Evolutionary conservation across 805 yeast genomes (phyloP).

Genomic region (Teunomyces pallodes): DNA sequence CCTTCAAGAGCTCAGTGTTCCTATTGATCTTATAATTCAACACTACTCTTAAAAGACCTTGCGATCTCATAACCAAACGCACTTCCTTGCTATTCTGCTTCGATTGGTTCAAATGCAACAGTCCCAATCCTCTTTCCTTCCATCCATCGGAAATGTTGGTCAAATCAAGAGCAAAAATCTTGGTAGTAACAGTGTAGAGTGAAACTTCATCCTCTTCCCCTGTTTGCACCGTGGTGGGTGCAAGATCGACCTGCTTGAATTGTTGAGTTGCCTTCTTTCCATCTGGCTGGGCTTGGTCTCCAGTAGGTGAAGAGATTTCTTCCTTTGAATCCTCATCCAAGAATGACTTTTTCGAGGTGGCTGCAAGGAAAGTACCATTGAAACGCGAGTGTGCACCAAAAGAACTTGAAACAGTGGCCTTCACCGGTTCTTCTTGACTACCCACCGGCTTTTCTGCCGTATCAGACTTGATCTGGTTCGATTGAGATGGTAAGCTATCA

Average conservation of each 20-base stretch:
- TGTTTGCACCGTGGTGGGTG: slow-evolving; percentile 57
- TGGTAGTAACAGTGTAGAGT: slow-evolving; percentile 67
- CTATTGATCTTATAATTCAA: slow-evolving; percentile 68
- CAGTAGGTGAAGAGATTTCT: slow-evolving; percentile 7
- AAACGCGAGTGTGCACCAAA: slow-evolving; percentile 50
- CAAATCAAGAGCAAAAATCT: slow-evolving; percentile 72
- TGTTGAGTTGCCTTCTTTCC: slow-evolving; percentile 26
- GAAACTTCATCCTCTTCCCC: slow-evolving; percentile 89
- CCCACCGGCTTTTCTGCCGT: not conserved
- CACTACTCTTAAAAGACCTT: slow-evolving; percentile 78
- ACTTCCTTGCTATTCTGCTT: slow-evolving; percentile 39
- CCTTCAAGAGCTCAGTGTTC: slow-evolving; percentile 65
- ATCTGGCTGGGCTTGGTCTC: slow-evolving; percentile 10
- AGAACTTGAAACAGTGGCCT: slow-evolving; percentile 14
- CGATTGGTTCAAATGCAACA: slow-evolving; percentile 70
- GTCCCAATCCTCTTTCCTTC: slow-evolving; percentile 94
- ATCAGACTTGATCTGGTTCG: not conserved
- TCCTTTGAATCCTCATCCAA: slow-evolving; percentile 39
- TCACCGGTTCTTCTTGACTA: slow-evolving; percentile 5
- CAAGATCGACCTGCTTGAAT: slow-evolving; percentile 59
- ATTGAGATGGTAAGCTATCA: slow-evolving; percentile 18
- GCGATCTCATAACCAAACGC: slow-evolving; percentile 87
- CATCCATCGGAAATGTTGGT: slow-evolving; percentile 71
- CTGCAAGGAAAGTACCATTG: slow-evolving; percentile 54
- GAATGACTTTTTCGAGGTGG: slow-evolving; percentile 54